Evolutionary conservation across 2,329 filamentous ascomycete genomes (phyloP), one percentile per base, ranked within the genome.

Genomic region (Dactylellina parvicollis): DNA sequence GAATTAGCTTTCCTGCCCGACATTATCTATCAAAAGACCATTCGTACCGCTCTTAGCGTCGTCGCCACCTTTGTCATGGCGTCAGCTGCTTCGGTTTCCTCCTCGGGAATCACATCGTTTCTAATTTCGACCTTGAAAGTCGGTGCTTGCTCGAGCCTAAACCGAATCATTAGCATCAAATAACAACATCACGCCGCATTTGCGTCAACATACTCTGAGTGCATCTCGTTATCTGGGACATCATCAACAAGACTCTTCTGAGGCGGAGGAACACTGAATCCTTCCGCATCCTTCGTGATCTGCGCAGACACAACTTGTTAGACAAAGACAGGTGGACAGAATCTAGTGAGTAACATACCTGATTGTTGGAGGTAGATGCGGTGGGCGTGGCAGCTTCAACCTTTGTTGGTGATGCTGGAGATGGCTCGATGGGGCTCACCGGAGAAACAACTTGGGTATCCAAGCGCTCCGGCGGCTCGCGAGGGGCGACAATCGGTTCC

Each of bases 101-200:
- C 91, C 77, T 94, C 90, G 2, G 87, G 86, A 18, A 95, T 90
- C 0, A 92, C 91, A 38, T 90, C 88, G 75, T 90, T 90, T 75
- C 89, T 86, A 56, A 96, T 96, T 78, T 88, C 92, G 57, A 96
- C 85, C 80, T 91, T 94, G 82, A 92, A 92, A 69, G 81, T 81
- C 66, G 82, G 82, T 40, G 83, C 83, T 78, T 83, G 82, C 79
- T 73, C 69, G 18, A 65, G 60, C 26, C 69, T 73, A 28, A 12
- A 7, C 82, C 69, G 32, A 65, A 52, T 36, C 1, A 66, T 80
- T 54, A 79, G 77, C 55, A 34, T 42, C 10, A 38, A 34, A 22
- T 12, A 62, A 34, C 20, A 4, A 12, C 16, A 26, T 38, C 30
- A 2, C 9, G 9, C 30, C n/a, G 2, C 18, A 47, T 10, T 12